Percentiles rank a stretch among this genome's conserved stretches.
Conservation (phyloP, 2,329 filamentous ascomycete species). For the Fusarium miscanthi region DNA sequence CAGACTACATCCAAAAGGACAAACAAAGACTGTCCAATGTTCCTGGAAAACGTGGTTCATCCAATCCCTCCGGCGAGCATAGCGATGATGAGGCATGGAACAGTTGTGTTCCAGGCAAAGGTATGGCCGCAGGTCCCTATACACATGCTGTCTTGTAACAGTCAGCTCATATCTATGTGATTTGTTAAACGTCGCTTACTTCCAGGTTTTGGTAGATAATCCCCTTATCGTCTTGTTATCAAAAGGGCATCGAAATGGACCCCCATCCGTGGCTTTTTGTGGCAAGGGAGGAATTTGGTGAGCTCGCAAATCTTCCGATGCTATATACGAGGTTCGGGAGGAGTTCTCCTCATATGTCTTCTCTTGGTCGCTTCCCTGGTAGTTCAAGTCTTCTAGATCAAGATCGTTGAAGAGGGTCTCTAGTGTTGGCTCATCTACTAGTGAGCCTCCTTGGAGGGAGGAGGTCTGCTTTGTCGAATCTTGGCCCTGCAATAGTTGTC, state of each 20-base stretch:
- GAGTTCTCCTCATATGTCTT: no score
- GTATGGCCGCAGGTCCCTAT: neutral
- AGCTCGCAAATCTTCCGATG: no score
- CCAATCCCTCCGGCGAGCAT: neutral
- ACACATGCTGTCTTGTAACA: neutral
- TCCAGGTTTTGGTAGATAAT: neutral
- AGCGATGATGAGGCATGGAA: neutral
- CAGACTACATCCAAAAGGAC: neutral
- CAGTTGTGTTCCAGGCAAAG: neutral
- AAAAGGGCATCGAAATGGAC: neutral
- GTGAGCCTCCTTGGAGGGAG: no score
- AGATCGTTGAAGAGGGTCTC: no score
- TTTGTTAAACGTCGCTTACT: neutral
- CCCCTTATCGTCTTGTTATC: neutral
- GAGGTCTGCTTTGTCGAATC: neutral
- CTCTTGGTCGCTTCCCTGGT: no score
- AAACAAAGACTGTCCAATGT: neutral
- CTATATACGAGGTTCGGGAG: no score
- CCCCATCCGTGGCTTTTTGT: no score
- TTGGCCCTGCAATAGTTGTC: neutral
- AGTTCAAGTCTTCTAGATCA: no score
- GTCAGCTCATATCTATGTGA: neutral
- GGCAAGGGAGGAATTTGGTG: no score
- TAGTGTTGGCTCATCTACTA: no score
- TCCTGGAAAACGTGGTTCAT: neutral